These are phyloP conservation scores for Capsicum chinense DNA, from an alignment of 257 asterid species.

Conservation along the genomic window DNA sequence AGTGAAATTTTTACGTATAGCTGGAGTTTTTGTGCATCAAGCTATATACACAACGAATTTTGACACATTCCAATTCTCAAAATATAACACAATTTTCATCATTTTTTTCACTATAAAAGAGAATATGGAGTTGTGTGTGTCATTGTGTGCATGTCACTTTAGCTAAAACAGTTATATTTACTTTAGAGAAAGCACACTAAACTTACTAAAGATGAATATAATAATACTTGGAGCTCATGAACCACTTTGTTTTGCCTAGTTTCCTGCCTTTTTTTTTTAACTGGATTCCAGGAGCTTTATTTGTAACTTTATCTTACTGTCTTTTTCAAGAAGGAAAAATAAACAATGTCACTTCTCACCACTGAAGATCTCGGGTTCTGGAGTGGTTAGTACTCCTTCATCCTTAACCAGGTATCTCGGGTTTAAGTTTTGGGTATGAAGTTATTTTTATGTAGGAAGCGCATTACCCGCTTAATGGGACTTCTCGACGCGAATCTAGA, in stretches of 20 bases:
- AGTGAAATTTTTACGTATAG: background rate
- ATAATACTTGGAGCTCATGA: conserved; percentile 36
- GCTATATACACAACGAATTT: background rate
- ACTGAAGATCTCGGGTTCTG: too few species aligned
- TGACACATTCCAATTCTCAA: background rate
- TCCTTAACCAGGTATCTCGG: too few species aligned
- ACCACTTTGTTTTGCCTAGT: conserved; percentile 35
- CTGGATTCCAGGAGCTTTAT: conserved; percentile 48
- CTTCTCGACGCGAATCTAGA: too few species aligned
- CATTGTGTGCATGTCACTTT: background rate
- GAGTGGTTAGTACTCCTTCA: too few species aligned
- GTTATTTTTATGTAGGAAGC: too few species aligned
- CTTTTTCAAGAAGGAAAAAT: conserved; percentile 17
- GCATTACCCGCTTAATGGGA: too few species aligned
- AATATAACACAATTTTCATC: background rate
- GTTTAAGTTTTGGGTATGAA: too few species aligned
- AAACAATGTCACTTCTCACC: background rate
- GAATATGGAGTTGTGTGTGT: background rate
- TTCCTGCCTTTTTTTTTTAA: conserved; percentile 34
- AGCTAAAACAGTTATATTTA: background rate
- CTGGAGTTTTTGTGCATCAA: background rate
- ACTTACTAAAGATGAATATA: background rate
- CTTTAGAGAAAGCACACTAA: background rate
- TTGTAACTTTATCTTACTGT: conserved; percentile 27
- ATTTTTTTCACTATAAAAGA: background rate